phyloP scores from a whole-genome alignment of 805 yeast genomes.

The Saturnispora kantuleensis region DNA sequence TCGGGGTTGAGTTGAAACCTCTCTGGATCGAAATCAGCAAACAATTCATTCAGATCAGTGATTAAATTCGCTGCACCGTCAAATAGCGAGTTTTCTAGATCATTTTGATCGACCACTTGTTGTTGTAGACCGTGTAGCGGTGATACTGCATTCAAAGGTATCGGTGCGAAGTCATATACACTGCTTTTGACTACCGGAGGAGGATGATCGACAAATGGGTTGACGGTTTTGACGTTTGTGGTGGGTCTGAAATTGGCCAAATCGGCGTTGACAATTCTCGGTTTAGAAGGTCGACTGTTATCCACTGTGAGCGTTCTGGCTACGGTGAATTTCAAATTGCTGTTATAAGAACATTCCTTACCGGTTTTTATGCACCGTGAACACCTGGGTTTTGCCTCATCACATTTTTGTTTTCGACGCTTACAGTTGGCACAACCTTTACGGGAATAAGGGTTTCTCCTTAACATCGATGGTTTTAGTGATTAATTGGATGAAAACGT shows the following conservation, averaged over 20 bases:
- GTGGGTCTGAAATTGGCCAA: not conserved
- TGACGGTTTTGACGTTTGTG: not conserved
- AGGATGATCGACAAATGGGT: conserved; percentile 11
- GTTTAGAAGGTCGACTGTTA: not conserved
- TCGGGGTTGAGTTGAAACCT: conserved; percentile 9
- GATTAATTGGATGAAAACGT: not conserved
- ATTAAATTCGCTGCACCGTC: conserved; percentile 29
- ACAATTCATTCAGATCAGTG: conserved; percentile 27
- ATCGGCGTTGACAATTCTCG: not conserved
- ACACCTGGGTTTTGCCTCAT: conserved; percentile 31
- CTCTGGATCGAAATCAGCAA: conserved; percentile 23
- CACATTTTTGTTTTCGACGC: conserved; percentile 34
- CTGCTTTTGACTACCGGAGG: conserved; percentile 20
- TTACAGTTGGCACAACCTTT: conserved; percentile 39
- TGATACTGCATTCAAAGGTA: not conserved
- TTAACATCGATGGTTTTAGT: conserved; percentile 19
- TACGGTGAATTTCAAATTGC: conserved; percentile 25
- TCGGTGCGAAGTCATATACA: too few relatives aligned
- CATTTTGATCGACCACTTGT: conserved; percentile 11
- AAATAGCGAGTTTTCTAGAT: conserved; percentile 24
- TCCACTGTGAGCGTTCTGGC: conserved; percentile 22
- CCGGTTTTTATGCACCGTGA: conserved; percentile 31
- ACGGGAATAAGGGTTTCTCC: conserved; percentile 31
- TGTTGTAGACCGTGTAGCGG: not conserved
- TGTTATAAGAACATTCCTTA: conserved; percentile 31